phyloP scores from a whole-genome alignment of 106 monocot species.

The Dendrobium huoshanense region DNA sequence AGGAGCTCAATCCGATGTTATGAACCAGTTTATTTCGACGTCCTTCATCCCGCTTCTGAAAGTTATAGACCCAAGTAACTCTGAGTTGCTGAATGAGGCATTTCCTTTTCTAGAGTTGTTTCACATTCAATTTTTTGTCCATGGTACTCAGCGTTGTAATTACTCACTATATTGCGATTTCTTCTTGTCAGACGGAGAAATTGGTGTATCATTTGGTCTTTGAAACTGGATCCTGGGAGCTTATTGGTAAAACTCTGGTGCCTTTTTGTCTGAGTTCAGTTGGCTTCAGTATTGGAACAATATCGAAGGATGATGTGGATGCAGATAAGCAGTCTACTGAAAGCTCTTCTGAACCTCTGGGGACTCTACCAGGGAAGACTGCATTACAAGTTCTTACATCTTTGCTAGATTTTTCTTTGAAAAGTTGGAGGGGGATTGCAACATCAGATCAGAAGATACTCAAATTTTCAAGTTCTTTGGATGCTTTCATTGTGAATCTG shows the following conservation, averaged over 20 bases:
- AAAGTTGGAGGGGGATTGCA: conserved; percentile 4
- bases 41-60: conserved; percentile 51
- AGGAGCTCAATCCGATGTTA: conserved; percentile 19
- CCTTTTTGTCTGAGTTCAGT: conserved; percentile 61
- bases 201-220: conserved; percentile 39
- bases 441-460: conserved; percentile 7
- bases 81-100: conserved; percentile 47
- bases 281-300: conserved; percentile 20
- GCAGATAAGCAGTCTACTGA: conserved; percentile 24
- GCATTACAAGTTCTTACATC: conserved; percentile 45
- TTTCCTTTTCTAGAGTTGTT: background rate
- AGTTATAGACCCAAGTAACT: conserved; percentile 22
- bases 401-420: conserved; percentile 31
- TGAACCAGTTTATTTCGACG: conserved; percentile 37
- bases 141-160: background rate
- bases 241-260: conserved; percentile 42
- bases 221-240: conserved; percentile 29
- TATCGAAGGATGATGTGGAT: conserved; percentile 15
- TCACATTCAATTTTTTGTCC: background rate
- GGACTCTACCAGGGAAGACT: conserved; percentile 17
- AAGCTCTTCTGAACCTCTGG: background rate
- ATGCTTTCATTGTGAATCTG: conserved; percentile 33
- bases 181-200: conserved; percentile 24
- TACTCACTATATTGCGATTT: background rate
- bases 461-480: background rate